These are phyloP conservation scores for Teratosphaeria destructans DNA, from an alignment of 2,329 filamentous ascomycete genomes.

Conservation along the genomic window DNA sequence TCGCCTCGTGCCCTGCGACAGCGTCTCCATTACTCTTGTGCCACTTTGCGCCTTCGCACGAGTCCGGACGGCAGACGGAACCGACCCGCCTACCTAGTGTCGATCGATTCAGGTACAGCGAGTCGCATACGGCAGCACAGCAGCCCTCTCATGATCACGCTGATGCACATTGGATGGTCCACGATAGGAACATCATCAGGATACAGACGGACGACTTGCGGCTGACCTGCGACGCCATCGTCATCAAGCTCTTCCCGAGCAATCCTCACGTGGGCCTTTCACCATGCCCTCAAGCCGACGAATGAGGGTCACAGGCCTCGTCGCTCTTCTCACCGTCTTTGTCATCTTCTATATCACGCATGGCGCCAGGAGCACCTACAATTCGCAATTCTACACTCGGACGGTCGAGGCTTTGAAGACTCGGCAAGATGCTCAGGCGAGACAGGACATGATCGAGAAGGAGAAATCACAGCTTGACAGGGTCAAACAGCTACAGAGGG, in stretches of 20 bases:
- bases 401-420: conserved; percentile 46
- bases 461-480: conserved; percentile 18
- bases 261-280: neutral
- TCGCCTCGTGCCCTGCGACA: neutral
- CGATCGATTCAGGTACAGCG: neutral
- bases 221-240: neutral
- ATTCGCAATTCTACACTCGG: conserved; percentile 47
- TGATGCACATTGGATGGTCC: neutral
- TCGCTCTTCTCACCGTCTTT: conserved; percentile 54
- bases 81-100: neutral
- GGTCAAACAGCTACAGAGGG: conserved; percentile 21
- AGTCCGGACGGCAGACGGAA: neutral
- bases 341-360: conserved; percentile 63
- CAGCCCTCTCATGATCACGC: neutral
- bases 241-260: neutral
- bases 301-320: conserved; percentile 55
- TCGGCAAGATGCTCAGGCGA: conserved; percentile 26
- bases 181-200: neutral
- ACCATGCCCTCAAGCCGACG: conserved; percentile 62
- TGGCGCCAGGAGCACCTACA: conserved; percentile 43
- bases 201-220: neutral
- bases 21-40: neutral
- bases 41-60: neutral
- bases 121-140: neutral
- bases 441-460: conserved; percentile 19